Percentiles rank a stretch among this genome's conserved stretches.
phyloP scores from a whole-genome alignment of 495 filamentous ascomycete species.

The Aspergillus taichungensis region DNA sequence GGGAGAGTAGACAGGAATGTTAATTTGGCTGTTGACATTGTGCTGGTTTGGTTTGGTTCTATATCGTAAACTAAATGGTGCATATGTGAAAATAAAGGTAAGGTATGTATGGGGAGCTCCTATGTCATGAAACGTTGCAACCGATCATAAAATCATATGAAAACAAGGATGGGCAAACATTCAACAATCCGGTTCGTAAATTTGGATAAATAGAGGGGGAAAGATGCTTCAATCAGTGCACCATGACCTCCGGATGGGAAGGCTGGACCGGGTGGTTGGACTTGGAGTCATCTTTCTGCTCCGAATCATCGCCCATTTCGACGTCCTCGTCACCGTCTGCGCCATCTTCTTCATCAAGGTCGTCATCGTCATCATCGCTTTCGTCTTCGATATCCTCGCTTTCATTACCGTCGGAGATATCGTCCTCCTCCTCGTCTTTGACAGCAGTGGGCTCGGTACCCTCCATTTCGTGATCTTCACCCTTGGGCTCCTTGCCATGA shows the following conservation, averaged over 20 bases:
- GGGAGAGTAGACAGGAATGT: background rate
- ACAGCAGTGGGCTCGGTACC: constrained; percentile 51
- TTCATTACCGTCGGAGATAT: constrained; percentile 67
- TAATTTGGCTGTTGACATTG: background rate
- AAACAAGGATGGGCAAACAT: background rate
- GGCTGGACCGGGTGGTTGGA: constrained; percentile 28
- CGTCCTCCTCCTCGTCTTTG: constrained; percentile 61
- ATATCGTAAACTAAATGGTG: constrained; percentile 21
- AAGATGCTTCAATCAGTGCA: constrained; percentile 29
- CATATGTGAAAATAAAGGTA: constrained; percentile 7
- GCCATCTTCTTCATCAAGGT: constrained; percentile 64
- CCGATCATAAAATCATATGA: constrained; percentile 22
- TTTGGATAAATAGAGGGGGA: background rate
- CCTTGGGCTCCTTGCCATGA: constrained; percentile 39
- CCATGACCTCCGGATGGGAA: constrained; percentile 41
- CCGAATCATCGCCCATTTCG: constrained; percentile 65
- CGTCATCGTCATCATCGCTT: constrained; percentile 82
- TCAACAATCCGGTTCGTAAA: background rate
- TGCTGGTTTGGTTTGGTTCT: constrained; percentile 19
- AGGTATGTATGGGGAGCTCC: constrained; percentile 5
- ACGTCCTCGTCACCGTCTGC: constrained; percentile 70
- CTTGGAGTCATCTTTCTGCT: constrained; percentile 31
- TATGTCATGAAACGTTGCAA: constrained; percentile 30
- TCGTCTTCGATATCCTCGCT: constrained; percentile 96
- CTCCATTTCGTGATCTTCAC: constrained; percentile 77